Conservation (phyloP, 2,329 filamentous ascomycete genomes). For the Penicillium sp. region DNA sequence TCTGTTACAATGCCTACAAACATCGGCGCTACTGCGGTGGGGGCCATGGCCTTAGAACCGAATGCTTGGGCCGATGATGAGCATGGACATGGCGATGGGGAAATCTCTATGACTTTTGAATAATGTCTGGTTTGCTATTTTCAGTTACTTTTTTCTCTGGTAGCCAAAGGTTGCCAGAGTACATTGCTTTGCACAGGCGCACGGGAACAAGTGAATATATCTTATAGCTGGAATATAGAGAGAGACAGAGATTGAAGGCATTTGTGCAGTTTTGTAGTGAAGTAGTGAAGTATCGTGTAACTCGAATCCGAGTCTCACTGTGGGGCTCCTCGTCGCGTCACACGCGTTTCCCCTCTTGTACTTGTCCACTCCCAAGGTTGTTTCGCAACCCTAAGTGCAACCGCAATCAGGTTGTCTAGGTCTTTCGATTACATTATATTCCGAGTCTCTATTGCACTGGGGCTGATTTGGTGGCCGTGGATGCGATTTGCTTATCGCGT, state of each 20-base stretch:
- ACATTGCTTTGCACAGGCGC: slow-evolving; percentile 2
- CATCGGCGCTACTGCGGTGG: slow-evolving; percentile 23
- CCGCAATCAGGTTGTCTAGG: background rate
- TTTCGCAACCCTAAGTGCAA: background rate
- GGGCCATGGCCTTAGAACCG: slow-evolving; percentile 36
- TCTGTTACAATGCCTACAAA: slow-evolving; percentile 30
- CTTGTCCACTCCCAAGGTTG: background rate
- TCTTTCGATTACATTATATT: background rate
- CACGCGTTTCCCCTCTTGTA: slow-evolving; percentile 21
- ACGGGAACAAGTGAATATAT: background rate
- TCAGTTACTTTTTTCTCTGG: slow-evolving; percentile 1
- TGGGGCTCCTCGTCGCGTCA: slow-evolving; percentile 20
- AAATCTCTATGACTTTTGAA: slow-evolving; percentile 78
- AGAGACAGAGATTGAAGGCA: background rate
- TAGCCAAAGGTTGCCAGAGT: background rate
- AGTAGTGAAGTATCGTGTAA: background rate
- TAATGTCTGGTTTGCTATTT: slow-evolving; percentile 34
- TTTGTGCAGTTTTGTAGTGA: too few relatives aligned
- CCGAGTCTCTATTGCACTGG: background rate
- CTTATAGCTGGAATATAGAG: slow-evolving; percentile 11
- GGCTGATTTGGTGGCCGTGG: background rate
- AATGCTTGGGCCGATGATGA: slow-evolving; percentile 71
- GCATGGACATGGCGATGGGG: slow-evolving; percentile 63
- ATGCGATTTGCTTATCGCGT: slow-evolving; percentile 1
- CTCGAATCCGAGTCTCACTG: background rate